phyloP scores from a whole-genome alignment of 192 early-diverging fungal species.

The Coemansia sp. region DNA sequence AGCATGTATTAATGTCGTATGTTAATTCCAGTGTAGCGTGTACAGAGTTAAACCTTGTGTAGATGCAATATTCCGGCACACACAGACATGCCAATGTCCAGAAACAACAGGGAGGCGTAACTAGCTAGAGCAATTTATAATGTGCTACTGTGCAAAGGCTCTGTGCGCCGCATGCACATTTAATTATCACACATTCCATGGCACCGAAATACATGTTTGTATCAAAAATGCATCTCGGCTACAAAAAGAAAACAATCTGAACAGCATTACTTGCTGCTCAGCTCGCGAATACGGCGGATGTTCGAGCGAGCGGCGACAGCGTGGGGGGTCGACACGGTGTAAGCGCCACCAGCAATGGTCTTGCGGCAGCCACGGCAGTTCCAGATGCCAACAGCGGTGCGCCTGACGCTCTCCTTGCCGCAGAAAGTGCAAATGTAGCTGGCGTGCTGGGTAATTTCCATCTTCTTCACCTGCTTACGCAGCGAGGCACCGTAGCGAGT shows the following conservation, averaged over 20 bases:
- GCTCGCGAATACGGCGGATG: slow-evolving; percentile 96
- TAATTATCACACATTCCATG: too few species aligned
- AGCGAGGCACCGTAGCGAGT: slow-evolving; percentile 99
- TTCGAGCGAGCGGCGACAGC: slow-evolving; percentile 88
- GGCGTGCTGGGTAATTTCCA: slow-evolving; percentile 99
- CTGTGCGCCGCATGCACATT: neutral
- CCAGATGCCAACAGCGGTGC: slow-evolving; percentile 98
- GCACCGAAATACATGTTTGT: neutral
- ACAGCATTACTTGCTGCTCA: slow-evolving; percentile 76
- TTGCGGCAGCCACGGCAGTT: slow-evolving; percentile 94
- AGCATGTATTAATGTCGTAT: neutral
- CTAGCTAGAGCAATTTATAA: neutral
- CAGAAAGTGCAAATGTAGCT: slow-evolving; percentile 99
- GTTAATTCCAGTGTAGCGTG: neutral
- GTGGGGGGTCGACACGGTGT: slow-evolving; percentile 81
- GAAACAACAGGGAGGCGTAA: neutral
- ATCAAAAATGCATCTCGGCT: neutral
- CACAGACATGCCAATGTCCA: neutral
- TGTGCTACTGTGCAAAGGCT: neutral
- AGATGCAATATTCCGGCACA: neutral
- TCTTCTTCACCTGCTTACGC: slow-evolving; percentile 96
- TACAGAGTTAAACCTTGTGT: neutral
- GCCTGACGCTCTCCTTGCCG: slow-evolving; percentile 95
- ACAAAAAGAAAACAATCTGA: slow-evolving; percentile 1
- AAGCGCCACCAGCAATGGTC: slow-evolving; percentile 95